Evolutionary conservation across 2,329 filamentous ascomycete genomes (phyloP).

Genomic region (Pseudogymnoascus sp.): DNA sequence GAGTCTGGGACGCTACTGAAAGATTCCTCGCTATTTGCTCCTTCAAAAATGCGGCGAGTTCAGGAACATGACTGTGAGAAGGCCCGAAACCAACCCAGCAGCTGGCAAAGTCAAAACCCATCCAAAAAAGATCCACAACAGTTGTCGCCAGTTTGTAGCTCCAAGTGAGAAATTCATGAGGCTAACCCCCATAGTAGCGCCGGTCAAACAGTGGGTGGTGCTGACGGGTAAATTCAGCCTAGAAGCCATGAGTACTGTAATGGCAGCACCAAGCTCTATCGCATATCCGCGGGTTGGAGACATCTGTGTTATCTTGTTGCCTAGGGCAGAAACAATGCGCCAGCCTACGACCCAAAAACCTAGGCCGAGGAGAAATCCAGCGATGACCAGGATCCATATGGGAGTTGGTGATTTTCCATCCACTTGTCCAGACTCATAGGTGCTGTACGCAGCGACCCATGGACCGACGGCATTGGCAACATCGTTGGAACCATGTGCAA

Average conservation of each 20-base stretch:
- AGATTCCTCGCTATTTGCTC: too few relatives aligned
- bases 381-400: constrained; percentile 68
- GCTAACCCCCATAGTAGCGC: constrained; percentile 69
- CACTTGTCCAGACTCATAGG: constrained; percentile 58
- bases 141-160: constrained; percentile 69
- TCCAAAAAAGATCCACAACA: constrained; percentile 56
- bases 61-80: constrained; percentile 40
- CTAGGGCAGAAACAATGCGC: constrained; percentile 75
- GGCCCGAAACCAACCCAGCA: constrained; percentile 25
- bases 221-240: constrained; percentile 69
- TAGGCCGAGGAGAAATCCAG: constrained; percentile 53
- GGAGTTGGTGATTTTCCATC: constrained; percentile 58
- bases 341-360: constrained; percentile 70
- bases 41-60: constrained; percentile 47
- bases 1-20: too few relatives aligned
- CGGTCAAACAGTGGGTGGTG: constrained; percentile 73
- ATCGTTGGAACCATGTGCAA: constrained; percentile 66
- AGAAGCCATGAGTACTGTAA: constrained; percentile 69
- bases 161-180: constrained; percentile 66
- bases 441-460: constrained; percentile 62
- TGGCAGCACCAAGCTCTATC: constrained; percentile 73
- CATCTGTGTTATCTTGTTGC: constrained; percentile 72
- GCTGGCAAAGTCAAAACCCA: constrained; percentile 59
- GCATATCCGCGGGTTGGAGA: constrained; percentile 51
- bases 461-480: constrained; percentile 63